Evolutionary conservation across 192 early-diverging fungal genomes (phyloP).

Genomic region (Dimargaris xerosporica): DNA sequence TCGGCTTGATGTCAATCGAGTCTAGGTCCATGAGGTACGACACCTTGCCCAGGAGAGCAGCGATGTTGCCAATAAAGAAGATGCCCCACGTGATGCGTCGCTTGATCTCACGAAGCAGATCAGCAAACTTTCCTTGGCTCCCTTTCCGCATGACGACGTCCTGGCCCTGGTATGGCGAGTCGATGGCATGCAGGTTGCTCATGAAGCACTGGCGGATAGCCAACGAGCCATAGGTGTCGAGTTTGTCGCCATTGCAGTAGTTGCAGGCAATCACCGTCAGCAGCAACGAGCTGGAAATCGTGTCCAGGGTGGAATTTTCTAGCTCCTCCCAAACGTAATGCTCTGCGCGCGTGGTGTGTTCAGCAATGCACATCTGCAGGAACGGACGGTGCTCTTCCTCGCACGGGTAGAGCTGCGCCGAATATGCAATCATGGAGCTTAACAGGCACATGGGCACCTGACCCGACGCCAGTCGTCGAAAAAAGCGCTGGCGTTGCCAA

Average conservation of each 20-base stretch:
- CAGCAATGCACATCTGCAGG: neutral
- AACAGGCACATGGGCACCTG: neutral
- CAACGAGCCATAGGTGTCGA: neutral
- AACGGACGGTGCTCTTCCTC: neutral
- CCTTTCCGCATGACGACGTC: neutral
- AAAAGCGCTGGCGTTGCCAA: slow-evolving; percentile 2
- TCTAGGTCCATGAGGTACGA: too few relatives aligned
- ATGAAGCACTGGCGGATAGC: neutral
- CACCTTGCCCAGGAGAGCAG: neutral
- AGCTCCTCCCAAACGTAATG: neutral
- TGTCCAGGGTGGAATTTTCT: slow-evolving; percentile 1
- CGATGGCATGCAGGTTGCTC: neutral
- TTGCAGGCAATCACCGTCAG: neutral
- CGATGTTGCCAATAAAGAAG: neutral
- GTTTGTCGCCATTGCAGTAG: slow-evolving; percentile 1
- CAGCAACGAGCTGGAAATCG: neutral
- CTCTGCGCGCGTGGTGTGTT: neutral
- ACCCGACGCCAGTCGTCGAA: neutral
- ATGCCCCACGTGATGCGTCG: slow-evolving; percentile 1
- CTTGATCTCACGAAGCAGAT: neutral
- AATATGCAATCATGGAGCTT: neutral
- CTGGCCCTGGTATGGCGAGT: neutral
- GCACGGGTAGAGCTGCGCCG: neutral
- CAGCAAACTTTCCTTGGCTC: neutral
- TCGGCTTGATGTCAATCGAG: neutral